Evolutionary conservation across 495 filamentous ascomycete species (phyloP).

Genomic region (Thermochaetoides thermophila): DNA sequence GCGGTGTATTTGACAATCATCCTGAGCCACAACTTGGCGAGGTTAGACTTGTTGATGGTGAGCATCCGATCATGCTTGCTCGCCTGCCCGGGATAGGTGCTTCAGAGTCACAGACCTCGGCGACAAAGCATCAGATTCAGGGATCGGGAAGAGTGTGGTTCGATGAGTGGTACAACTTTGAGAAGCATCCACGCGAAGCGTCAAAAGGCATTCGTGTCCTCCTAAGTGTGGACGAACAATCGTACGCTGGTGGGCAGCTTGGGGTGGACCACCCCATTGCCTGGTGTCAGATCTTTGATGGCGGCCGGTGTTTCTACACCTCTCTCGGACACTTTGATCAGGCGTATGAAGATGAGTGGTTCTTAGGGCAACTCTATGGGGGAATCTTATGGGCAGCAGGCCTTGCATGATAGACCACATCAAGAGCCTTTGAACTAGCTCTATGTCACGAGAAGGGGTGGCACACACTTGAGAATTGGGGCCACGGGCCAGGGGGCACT

Average conservation of each 20-base stretch:
- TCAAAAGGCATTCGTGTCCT: conserved; percentile 13
- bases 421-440: no score
- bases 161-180: conserved; percentile 30
- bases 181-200: conserved; percentile 11
- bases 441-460: no score
- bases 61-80: conserved; percentile 16
- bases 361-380: conserved; percentile 16
- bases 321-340: conserved; percentile 27
- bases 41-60: conserved; percentile 10
- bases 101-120: no score
- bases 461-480: no score
- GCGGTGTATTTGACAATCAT: conserved; percentile 22
- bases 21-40: conserved; percentile 18
- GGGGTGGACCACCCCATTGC: conserved; percentile 20
- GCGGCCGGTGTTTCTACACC: conserved; percentile 23
- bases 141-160: conserved; percentile 18
- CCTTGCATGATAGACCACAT: no score
- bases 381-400: conserved; percentile 25
- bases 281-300: conserved; percentile 25
- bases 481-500: no score
- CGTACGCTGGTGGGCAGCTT: conserved; percentile 18
- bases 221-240: conserved; percentile 16
- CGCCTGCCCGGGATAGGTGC: no score
- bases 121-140: no score
- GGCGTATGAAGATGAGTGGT: conserved; percentile 21